Evolutionary conservation across 768 basidiomycete species (phyloP).

Genomic region (Serendipita sp.): DNA sequence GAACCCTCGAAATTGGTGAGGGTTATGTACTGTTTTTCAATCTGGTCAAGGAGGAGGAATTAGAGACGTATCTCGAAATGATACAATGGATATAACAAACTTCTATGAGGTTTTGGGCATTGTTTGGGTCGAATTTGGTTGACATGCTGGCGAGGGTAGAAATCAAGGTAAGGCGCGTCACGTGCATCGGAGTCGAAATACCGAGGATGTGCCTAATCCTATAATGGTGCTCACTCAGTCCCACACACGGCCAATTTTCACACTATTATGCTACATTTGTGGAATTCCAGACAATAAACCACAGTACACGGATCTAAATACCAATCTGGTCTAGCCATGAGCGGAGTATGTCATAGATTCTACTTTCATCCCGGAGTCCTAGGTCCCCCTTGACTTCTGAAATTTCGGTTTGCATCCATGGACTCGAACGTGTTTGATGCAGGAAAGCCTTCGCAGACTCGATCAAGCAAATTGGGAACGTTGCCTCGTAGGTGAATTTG

Average conservation of each 20-base stretch:
- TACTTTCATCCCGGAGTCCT: not conserved
- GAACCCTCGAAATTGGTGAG: not conserved
- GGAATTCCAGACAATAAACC: too few species aligned
- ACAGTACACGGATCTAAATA: not conserved
- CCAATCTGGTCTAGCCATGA: not conserved
- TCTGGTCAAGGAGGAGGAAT: conserved; percentile 30
- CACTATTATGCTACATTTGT: too few species aligned
- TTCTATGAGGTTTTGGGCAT: conserved; percentile 84
- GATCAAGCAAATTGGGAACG: not conserved
- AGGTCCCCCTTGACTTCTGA: not conserved
- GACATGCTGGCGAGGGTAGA: conserved; percentile 3
- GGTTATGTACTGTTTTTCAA: conserved; percentile 79
- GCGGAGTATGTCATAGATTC: not conserved
- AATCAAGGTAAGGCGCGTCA: not conserved
- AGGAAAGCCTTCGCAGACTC: not conserved
- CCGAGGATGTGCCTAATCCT: too few species aligned
- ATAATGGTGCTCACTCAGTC: too few species aligned
- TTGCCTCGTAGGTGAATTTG: not conserved
- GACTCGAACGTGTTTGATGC: not conserved
- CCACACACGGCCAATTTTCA: too few species aligned
- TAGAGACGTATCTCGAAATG: not conserved
- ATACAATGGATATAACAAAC: conserved; percentile 26
- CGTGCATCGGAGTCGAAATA: not conserved
- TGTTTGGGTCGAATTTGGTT: conserved; percentile 62
- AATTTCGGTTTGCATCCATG: not conserved